Evolutionary conservation across 768 basidiomycete species (phyloP).

Genomic region (Symmetrospora coprosmae): DNA sequence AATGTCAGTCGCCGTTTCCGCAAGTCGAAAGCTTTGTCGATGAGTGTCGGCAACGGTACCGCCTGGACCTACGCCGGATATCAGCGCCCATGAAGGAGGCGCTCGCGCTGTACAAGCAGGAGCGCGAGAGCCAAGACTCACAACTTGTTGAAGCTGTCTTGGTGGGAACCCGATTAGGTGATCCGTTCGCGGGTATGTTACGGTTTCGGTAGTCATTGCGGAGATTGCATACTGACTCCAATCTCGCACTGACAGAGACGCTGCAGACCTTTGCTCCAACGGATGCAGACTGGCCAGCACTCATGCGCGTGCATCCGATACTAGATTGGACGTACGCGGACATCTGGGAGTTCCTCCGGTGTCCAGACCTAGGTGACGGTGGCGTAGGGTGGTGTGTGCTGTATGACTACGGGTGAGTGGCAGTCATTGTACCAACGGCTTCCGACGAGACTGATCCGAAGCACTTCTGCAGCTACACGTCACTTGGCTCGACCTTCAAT

Average conservation of each 20-base stretch:
- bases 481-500: constrained; percentile 86
- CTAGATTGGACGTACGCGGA: constrained; percentile 86
- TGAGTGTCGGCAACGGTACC: constrained; percentile 49
- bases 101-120: constrained; percentile 25
- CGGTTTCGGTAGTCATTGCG: neutral
- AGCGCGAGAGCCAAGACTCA: neutral
- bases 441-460: neutral
- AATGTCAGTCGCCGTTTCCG: constrained; percentile 73
- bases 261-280: constrained; percentile 62
- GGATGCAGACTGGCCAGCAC: constrained; percentile 75
- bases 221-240: neutral
- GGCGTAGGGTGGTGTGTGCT: constrained; percentile 71
- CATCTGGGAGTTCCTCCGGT: constrained; percentile 73
- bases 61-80: constrained; percentile 58
- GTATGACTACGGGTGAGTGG: constrained; percentile 74
- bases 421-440: neutral
- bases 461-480: constrained; percentile 61
- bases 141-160: constrained; percentile 59
- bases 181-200: constrained; percentile 84
- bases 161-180: constrained; percentile 72
- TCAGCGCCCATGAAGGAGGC: constrained; percentile 51
- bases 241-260: constrained; percentile 43
- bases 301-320: constrained; percentile 84
- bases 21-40: constrained; percentile 71
- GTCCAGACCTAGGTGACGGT: constrained; percentile 24